Evolutionary conservation across 495 filamentous ascomycete genomes (phyloP).

Genomic region (Aspergillus asperescens): DNA sequence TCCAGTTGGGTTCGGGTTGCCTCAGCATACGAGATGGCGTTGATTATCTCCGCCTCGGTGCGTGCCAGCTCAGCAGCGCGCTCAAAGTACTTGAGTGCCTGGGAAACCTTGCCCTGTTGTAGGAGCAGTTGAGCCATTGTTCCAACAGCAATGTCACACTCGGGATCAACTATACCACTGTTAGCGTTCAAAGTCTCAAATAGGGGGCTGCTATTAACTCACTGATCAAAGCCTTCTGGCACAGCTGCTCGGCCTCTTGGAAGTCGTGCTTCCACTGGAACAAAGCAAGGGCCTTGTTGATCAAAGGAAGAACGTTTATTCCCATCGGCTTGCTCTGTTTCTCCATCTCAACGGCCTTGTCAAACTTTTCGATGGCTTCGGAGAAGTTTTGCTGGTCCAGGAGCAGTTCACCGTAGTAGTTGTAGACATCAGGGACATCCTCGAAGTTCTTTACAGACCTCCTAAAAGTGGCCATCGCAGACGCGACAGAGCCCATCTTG

Average conservation of each 20-base stretch:
- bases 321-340: conserved; percentile 84
- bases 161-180: conserved; percentile 76
- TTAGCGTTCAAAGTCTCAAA: conserved; percentile 14
- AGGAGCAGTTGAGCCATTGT: conserved; percentile 99
- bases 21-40: conserved; percentile 94
- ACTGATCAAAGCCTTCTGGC: conserved; percentile 97
- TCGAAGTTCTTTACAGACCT: conserved; percentile 98
- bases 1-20: conserved; percentile 94
- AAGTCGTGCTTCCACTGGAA: conserved; percentile 99
- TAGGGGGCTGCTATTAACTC: conserved; percentile 35
- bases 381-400: conserved; percentile 93
- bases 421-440: conserved; percentile 95
- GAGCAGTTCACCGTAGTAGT: conserved; percentile 98
- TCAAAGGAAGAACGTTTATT: conserved; percentile 95
- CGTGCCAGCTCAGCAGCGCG: conserved; percentile 90
- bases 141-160: conserved; percentile 97
- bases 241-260: conserved; percentile 87
- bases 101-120: conserved; percentile 93
- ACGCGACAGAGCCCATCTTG: conserved; percentile 98
- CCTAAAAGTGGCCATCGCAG: conserved; percentile 96
- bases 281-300: conserved; percentile 95
- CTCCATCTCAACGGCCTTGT: conserved; percentile 96
- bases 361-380: conserved; percentile 97
- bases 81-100: conserved; percentile 96
- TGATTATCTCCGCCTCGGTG: conserved; percentile 92